Base-by-base conservation (phyloP, 108 stramenopile genomes). In the Cylindrotheca fusiformis region DNA sequence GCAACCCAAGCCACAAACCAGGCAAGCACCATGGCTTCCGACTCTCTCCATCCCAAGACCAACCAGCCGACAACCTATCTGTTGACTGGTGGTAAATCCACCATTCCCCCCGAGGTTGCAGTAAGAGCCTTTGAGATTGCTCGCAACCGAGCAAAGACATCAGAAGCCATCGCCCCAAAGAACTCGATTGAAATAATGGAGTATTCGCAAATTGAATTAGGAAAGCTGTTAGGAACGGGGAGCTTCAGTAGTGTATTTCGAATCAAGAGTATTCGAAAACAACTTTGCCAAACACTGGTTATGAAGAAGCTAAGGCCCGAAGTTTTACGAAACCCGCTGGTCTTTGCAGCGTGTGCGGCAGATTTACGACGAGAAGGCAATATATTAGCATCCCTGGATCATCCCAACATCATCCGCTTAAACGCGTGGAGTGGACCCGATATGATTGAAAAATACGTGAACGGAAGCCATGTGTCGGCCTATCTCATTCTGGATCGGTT, bases 201-300 rank as follows among this genome's bases (percentile, higher is more conserved):
- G 14, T 41, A 41, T 14, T 10, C 6, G 36, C 23, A 78, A 48
- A 45, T 82, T 19, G 14, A 53, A 27, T 19, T 78, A 0, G 86
- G 86, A 14, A 61, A 48, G 58, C 72, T 85, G 1, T 65, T 88
- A 28, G 87, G 87, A 10, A 48, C 68, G 10, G 87, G 87, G 32
- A 82, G 84, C 21, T 88, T 84, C 53, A 80, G 79, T 54, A 22
- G 56, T 3, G 87, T 80, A 10, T 83, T 55, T 69, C 80, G 82
- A 58, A 68, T 83, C 41, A 52, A 63, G 41, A 22, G 5, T 18
- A 33, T 20, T 14, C 18, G 12, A 44, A 10, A 6, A 41, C 36
- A 6, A 10, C 10, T 10, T 10, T n/a, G n/a, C n/a, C 10, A 14
- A 41, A 6, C 36, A 1, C 27, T 72, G 18, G 71, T 72, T 0